Conservation (phyloP, 78 protist species). For the Chrysochromulina parva region DNA sequence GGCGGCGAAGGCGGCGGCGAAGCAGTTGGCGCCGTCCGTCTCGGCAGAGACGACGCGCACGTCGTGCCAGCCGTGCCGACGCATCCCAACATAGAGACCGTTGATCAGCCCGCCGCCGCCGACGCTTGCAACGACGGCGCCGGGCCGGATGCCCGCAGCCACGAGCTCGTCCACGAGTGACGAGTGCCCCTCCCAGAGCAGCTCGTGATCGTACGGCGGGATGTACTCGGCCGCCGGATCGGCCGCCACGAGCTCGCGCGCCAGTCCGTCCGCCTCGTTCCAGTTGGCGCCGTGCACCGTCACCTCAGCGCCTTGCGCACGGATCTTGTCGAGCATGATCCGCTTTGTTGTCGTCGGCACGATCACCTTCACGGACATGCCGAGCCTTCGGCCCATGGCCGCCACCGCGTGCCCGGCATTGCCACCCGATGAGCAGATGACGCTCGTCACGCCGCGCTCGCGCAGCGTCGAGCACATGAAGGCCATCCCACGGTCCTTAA, state of each 20-base stretch:
- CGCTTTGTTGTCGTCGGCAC: conserved; percentile 58
- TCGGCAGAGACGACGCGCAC: conserved; percentile 55
- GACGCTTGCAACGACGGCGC: conserved; percentile 49
- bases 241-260: conserved; percentile 44
- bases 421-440: conserved; percentile 63
- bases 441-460: conserved; percentile 14
- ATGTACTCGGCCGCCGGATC: conserved; percentile 23
- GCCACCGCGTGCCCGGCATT: conserved; percentile 67
- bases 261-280: conserved; percentile 62
- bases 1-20: not conserved
- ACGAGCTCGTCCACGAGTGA: conserved; percentile 15
- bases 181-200: conserved; percentile 67
- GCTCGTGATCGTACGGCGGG: conserved; percentile 62
- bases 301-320: conserved; percentile 65
- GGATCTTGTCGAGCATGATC: conserved; percentile 48
- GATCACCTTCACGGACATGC: conserved; percentile 53
- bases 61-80: conserved; percentile 61
- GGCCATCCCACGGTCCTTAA: conserved; percentile 66
- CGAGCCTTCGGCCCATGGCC: conserved; percentile 50
- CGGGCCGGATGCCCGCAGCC: conserved; percentile 46
- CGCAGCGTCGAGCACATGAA: conserved; percentile 27
- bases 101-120: conserved; percentile 70
- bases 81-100: conserved; percentile 53
- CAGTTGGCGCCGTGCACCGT: conserved; percentile 58
- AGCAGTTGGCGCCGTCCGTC: conserved; percentile 60